Base-by-base conservation (phyloP, 805 yeast genomes). In the Alloascoidea hylecoeti region DNA sequence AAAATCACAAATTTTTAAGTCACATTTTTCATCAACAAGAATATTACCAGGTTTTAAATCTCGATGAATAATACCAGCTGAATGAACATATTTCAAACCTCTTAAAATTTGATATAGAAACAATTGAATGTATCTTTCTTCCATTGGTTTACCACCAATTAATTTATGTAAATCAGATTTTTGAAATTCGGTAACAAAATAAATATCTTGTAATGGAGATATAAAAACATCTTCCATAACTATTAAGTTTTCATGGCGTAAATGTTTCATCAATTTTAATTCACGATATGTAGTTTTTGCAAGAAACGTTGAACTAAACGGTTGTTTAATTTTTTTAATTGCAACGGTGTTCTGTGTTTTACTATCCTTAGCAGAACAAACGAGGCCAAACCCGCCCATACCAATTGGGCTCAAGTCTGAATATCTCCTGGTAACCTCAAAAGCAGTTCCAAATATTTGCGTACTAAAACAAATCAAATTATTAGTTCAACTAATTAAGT, bases 271-370 rank as follows among this genome's bases (percentile, higher is more conserved):
- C 41, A 89, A 64, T 3, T 96, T 88, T 44, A 89, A 89, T 59
- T 89, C 98, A 46, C 98, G 71, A 50, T 92, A 92, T 2, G 97
- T 98, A 1, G 98, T 92, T n/a, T n/a, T n/a, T n/a, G n/a, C n/a
- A n/a, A n/a, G n/a, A n/a, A n/a, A n/a, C n/a, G n/a, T n/a, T n/a
- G n/a, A n/a, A n/a, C n/a, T n/a, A n/a, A n/a, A n/a, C n/a, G n/a
- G n/a, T n/a, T n/a, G n/a, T n/a, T n/a, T n/a, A n/a, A n/a, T n/a
- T n/a, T n/a, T n/a, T n/a, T n/a, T n/a, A n/a, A n/a, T n/a, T n/a
- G n/a, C n/a, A n/a, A n/a, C n/a, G n/a, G n/a, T n/a, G n/a, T n/a
- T n/a, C n/a, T n/a, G n/a, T n/a, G n/a, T n/a, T n/a, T n/a, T n/a
- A n/a, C n/a, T n/a, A n/a, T n/a, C n/a, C n/a, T n/a, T n/a, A n/a